phyloP scores from a whole-genome alignment of 1,139 yeast species.

The Kurtzmaniella quercitrusa region DNA sequence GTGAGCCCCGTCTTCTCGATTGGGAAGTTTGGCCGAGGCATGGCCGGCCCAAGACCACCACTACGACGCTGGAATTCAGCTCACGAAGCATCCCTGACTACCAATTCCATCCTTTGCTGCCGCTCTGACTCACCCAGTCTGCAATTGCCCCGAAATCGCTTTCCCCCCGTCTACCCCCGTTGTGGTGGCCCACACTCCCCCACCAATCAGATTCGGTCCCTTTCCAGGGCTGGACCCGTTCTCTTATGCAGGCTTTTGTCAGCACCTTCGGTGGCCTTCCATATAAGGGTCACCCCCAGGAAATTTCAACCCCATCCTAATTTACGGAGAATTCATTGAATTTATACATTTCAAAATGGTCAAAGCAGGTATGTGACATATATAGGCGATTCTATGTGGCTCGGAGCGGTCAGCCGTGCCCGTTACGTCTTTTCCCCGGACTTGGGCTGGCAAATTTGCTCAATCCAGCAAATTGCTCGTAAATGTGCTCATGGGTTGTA shows the following conservation, averaged over 20 bases:
- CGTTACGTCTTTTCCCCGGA: not conserved
- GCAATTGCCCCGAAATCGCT: no score
- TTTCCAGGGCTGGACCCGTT: not conserved
- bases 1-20: no score
- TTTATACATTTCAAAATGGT: conserved; percentile 7
- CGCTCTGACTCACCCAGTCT: no score
- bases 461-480: conserved; percentile 5
- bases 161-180: no score
- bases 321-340: not conserved
- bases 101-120: no score
- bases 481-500: not conserved
- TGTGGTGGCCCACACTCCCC: no score
- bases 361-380: conserved; percentile 8
- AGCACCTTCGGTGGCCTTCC: not conserved
- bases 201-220: not conserved
- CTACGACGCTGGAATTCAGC: no score
- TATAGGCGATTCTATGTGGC: no score
- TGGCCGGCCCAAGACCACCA: no score
- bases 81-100: no score
- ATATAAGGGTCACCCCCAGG: not conserved
- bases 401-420: no score
- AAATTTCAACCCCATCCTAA: not conserved
- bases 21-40: no score
- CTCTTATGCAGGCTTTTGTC: conserved; percentile 1
- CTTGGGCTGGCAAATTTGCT: conserved; percentile 3